These are phyloP conservation scores for Coemansia brasiliensis DNA, from an alignment of 192 early-diverging fungal genomes.

Conservation along the genomic window DNA sequence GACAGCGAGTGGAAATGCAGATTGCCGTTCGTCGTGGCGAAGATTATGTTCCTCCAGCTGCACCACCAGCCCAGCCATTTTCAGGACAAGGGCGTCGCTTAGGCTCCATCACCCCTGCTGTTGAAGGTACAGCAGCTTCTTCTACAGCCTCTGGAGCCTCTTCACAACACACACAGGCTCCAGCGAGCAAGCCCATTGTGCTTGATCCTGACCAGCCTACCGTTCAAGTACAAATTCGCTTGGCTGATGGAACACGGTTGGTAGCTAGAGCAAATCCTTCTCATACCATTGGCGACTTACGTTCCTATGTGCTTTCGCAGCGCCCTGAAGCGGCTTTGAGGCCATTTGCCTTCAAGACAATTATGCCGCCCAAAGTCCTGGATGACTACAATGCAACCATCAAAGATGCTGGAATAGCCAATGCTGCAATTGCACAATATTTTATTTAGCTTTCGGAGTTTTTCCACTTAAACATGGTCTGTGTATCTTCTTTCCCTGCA, in stretches of 20 bases:
- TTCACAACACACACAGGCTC: slow-evolving; percentile 3
- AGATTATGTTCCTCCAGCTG: slow-evolving; percentile 79
- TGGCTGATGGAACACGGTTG: slow-evolving; percentile 86
- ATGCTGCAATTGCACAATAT: slow-evolving; percentile 81
- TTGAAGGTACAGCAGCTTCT: slow-evolving; percentile 4
- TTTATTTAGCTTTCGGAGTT: slow-evolving; percentile 24
- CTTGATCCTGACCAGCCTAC: slow-evolving; percentile 77
- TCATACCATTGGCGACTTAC: slow-evolving; percentile 85
- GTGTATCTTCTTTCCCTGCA: slow-evolving; percentile 2
- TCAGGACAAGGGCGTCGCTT: slow-evolving; percentile 77
- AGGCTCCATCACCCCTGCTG: slow-evolving; percentile 59
- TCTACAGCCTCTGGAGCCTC: slow-evolving; percentile 25
- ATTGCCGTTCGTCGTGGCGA: slow-evolving; percentile 82
- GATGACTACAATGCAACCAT: slow-evolving; percentile 68
- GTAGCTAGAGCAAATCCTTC: slow-evolving; percentile 90
- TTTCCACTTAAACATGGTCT: background rate
- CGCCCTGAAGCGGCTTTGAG: slow-evolving; percentile 62
- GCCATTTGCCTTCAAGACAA: slow-evolving; percentile 75
- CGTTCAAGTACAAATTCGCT: slow-evolving; percentile 87
- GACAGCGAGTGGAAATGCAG: slow-evolving; percentile 87
- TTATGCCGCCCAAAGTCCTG: slow-evolving; percentile 86
- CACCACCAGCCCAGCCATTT: slow-evolving; percentile 67
- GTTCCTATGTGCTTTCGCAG: slow-evolving; percentile 71
- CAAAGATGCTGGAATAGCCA: slow-evolving; percentile 81
- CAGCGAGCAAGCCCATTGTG: slow-evolving; percentile 33